These are phyloP conservation scores for Rhododendron griersonianum DNA, from an alignment of 148 eudicot genomes.

Conservation along the genomic window DNA sequence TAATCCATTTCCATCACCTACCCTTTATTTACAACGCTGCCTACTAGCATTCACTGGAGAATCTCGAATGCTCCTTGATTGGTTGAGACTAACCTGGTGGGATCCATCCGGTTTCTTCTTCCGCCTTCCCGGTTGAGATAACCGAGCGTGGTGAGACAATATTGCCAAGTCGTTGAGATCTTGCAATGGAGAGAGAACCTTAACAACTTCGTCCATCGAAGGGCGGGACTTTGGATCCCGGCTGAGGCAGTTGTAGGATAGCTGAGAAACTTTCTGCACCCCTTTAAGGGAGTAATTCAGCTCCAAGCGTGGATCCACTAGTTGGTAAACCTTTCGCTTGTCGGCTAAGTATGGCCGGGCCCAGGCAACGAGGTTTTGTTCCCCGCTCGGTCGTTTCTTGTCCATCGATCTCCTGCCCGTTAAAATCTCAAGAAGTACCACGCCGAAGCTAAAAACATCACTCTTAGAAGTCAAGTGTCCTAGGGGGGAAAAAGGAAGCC, in stretches of 20 bases:
- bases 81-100: slow-evolving; percentile 40
- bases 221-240: slow-evolving; percentile 87
- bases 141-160: slow-evolving; percentile 55
- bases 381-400: slow-evolving; percentile 86
- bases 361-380: slow-evolving; percentile 91
- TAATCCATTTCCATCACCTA: slow-evolving; percentile 5
- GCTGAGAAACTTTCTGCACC: slow-evolving; percentile 70
- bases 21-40: slow-evolving; percentile 39
- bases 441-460: slow-evolving; percentile 93
- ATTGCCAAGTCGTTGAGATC: slow-evolving; percentile 81
- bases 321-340: slow-evolving; percentile 66
- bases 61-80: slow-evolving; percentile 42
- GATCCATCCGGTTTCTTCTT: slow-evolving; percentile 58
- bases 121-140: slow-evolving; percentile 66
- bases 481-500: slow-evolving; percentile 18
- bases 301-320: slow-evolving; percentile 88
- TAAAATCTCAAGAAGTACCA: slow-evolving; percentile 82
- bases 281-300: slow-evolving; percentile 87
- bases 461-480: slow-evolving; percentile 97
- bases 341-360: slow-evolving; percentile 77
- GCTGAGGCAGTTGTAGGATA: slow-evolving; percentile 66
- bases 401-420: slow-evolving; percentile 94
- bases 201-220: slow-evolving; percentile 82
- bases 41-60: slow-evolving; percentile 48
- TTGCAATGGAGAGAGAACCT: slow-evolving; percentile 60